These are phyloP conservation scores for Tausonia pullulans DNA, from an alignment of 1,284 basidiomycete genomes.

Conservation along the genomic window DNA sequence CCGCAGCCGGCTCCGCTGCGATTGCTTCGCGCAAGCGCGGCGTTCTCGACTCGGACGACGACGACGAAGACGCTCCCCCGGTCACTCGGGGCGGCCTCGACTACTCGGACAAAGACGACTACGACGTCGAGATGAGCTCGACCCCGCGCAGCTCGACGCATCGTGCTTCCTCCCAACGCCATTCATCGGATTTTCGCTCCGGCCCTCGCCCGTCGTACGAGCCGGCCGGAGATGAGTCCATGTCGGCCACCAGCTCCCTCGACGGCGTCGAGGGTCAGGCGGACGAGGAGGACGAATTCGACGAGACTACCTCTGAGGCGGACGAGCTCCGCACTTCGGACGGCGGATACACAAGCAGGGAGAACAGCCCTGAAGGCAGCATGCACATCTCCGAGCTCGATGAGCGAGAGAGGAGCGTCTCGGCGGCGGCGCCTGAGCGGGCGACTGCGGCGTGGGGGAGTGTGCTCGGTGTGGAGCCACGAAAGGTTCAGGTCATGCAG, in stretches of 20 bases:
- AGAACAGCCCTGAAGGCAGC: constrained; percentile 17
- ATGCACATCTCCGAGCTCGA: constrained; percentile 3
- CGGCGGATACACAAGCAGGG: constrained; percentile 1
- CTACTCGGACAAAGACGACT: background rate
- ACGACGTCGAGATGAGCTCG: too few species aligned
- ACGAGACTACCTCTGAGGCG: constrained; percentile 14
- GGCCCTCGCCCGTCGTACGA: too few species aligned
- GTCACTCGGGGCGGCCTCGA: background rate
- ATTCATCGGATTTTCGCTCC: too few species aligned
- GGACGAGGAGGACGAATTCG: constrained; percentile 18
- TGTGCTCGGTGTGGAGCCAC: constrained; percentile 59
- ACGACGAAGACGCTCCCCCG: background rate
- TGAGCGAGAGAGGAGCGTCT: constrained; percentile 12
- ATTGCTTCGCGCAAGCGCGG: background rate
- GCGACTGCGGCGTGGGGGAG: constrained; percentile 47
- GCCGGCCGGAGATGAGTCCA: background rate
- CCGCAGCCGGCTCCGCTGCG: background rate
- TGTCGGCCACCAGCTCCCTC: background rate
- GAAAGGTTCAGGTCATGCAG: constrained; percentile 85
- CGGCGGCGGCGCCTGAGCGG: constrained; percentile 10
- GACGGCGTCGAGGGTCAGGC: constrained; percentile 10
- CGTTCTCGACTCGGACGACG: constrained; percentile 6
- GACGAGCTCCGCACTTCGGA: constrained; percentile 15
- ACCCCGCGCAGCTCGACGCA: too few species aligned
- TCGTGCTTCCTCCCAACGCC: too few species aligned